Base-by-base conservation (phyloP, 1,139 yeast species). In the Pichia sp. region DNA sequence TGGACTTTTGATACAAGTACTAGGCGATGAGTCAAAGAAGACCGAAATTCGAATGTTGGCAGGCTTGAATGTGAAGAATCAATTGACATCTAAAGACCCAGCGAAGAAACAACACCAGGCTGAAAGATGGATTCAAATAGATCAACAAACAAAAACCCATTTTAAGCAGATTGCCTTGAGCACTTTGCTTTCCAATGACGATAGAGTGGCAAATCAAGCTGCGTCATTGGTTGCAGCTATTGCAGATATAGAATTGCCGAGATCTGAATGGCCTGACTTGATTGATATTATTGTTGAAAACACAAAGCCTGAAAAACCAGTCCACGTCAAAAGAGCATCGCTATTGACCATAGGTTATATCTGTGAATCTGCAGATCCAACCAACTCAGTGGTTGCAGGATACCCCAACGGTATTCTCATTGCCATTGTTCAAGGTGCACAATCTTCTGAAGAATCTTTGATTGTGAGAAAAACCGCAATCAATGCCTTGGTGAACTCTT, bases 371-470 rank as follows among this genome's bases (percentile, higher is more conserved):
- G 93, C 96, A 10, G 97, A 92, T 68, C 95, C 97, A 24, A 79
- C 79, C 58, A 88, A 90, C 70, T 84, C 87, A 29, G 86, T 85
- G 48, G 84, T 92, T 58, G 83, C 86, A 24, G 77, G 89, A 9
- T 96, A 92, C 70, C 87, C 97, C 14, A 90, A 90, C 69, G 96
- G 96, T 54, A 90, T 93, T 55, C 78, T 93, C 64, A 92, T 95
- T 60, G 96, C 99, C 36, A 91, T 93, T 66, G 95, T 92, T 48
- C 98, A 93, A 74, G 98, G 98, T 61, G 97, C 96, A 4, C 95
- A 89, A 68, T 75, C 86, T 29, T 77, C 82, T 27, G 98, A 92
- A 71, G 84, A 90, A 20, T 83, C 87, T 40, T 75, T 77, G 52
- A 73, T 77, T 47, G 98, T 93, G 38, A 79, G 98, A 63, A 77